Percentiles rank a stretch among this genome's conserved stretches.
Conservation (phyloP, 805 yeast species). For the Spathaspora sp. region DNA sequence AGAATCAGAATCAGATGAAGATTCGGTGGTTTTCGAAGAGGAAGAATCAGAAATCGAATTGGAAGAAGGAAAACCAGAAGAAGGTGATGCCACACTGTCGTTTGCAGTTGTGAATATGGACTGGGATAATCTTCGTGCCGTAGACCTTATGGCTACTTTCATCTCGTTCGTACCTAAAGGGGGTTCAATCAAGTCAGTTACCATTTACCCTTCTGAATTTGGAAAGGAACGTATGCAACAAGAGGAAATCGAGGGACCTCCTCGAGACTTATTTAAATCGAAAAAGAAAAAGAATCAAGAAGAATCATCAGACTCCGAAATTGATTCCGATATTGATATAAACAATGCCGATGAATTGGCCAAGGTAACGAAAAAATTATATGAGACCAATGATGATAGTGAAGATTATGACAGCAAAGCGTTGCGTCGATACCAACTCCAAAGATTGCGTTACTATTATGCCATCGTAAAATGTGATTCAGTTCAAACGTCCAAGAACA, state of each 20-base stretch:
- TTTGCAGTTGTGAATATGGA: constrained; percentile 94
- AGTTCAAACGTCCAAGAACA: constrained; percentile 62
- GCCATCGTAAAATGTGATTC: constrained; percentile 86
- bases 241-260: constrained; percentile 92
- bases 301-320: constrained; percentile 21
- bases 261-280: constrained; percentile 69
- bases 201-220: constrained; percentile 82
- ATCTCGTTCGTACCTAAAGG: constrained; percentile 76
- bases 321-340: constrained; percentile 38
- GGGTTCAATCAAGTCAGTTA: constrained; percentile 65
- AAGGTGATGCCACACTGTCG: constrained; percentile 77
- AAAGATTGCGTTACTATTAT: constrained; percentile 87
- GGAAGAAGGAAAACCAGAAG: constrained; percentile 64
- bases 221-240: constrained; percentile 89
- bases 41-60: constrained; percentile 54
- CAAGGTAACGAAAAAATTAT: constrained; percentile 63
- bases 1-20: constrained; percentile 41
- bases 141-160: constrained; percentile 86
- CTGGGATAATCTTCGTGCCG: constrained; percentile 92
- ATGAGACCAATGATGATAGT: constrained; percentile 78
- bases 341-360: constrained; percentile 48
- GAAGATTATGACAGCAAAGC: constrained; percentile 81
- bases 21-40: constrained; percentile 33
- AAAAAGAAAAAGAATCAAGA: constrained; percentile 32
- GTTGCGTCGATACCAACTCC: constrained; percentile 86